phyloP scores from a whole-genome alignment of 2,329 filamentous ascomycete genomes.

The Fusarium sp. region DNA sequence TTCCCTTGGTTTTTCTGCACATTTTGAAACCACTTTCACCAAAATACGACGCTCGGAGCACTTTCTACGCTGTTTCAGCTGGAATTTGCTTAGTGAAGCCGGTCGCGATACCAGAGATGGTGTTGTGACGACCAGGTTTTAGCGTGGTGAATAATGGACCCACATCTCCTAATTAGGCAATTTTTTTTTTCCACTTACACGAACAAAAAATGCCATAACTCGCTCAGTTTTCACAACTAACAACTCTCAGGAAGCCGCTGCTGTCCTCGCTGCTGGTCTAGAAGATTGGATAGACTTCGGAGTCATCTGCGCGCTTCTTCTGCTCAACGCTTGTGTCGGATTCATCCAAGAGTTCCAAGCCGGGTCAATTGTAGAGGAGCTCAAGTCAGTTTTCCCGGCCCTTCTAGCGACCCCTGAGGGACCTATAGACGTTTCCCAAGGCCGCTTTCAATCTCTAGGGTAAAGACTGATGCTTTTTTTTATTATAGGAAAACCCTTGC shows the following conservation, averaged over 20 bases:
- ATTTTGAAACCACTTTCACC: not conserved
- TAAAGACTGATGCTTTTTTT: no score
- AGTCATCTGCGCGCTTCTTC: conserved; percentile 84
- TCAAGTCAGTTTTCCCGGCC: not conserved
- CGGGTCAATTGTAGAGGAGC: no score
- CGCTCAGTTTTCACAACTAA: not conserved
- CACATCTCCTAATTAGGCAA: not conserved
- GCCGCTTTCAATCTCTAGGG: no score
- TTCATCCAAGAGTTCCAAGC: conserved; percentile 88
- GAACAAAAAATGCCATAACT: not conserved
- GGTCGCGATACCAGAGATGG: not conserved
- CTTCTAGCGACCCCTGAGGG: no score
- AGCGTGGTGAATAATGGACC: not conserved
- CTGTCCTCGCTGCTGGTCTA: conserved; percentile 84
- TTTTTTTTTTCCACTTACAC: no score
- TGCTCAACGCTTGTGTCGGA: conserved; percentile 87
- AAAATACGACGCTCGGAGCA: no score
- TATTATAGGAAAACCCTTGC: conserved; percentile 70
- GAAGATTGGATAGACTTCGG: conserved; percentile 93
- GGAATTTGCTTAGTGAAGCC: not conserved
- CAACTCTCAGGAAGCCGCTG: conserved; percentile 68
- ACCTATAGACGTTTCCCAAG: no score
- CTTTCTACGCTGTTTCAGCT: not conserved
- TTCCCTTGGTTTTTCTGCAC: no score
- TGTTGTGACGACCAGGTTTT: not conserved